Evolutionary conservation across 768 basidiomycete species (phyloP).

Genomic region (Psilocybe azurescens): DNA sequence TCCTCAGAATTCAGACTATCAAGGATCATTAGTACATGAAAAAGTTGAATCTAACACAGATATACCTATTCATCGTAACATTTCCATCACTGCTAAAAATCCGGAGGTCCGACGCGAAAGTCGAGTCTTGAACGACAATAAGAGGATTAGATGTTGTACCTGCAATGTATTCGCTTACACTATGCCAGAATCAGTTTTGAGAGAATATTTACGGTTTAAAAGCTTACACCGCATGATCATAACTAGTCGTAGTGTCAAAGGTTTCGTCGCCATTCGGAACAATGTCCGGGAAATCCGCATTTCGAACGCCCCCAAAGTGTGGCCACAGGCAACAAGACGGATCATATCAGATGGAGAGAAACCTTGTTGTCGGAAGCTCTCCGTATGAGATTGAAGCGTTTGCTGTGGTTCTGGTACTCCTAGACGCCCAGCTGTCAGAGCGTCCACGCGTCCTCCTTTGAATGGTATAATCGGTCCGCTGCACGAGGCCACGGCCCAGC

Average conservation of each 20-base stretch:
- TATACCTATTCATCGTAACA: slow-evolving; percentile 44
- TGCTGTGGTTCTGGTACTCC: slow-evolving; percentile 49
- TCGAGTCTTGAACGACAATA: slow-evolving; percentile 37
- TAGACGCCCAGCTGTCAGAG: slow-evolving; percentile 37
- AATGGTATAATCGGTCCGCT: slow-evolving; percentile 49
- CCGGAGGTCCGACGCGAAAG: slow-evolving; percentile 43
- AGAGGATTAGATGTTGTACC: slow-evolving; percentile 44
- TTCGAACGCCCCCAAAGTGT: slow-evolving; percentile 51
- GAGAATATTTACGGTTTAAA: not conserved
- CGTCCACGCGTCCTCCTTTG: slow-evolving; percentile 48
- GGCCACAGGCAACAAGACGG: slow-evolving; percentile 49
- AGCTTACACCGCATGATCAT: slow-evolving; percentile 43
- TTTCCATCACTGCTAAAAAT: slow-evolving; percentile 46
- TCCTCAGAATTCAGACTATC: slow-evolving; percentile 31
- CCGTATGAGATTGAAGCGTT: slow-evolving; percentile 37
- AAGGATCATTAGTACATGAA: slow-evolving; percentile 3
- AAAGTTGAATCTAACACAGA: not conserved
- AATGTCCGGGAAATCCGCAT: slow-evolving; percentile 42
- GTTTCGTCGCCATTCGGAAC: slow-evolving; percentile 32
- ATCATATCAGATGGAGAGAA: slow-evolving; percentile 51
- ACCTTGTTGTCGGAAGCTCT: slow-evolving; percentile 42
- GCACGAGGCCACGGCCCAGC: slow-evolving; percentile 44
- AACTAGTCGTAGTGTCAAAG: slow-evolving; percentile 40
- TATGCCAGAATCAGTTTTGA: slow-evolving; percentile 18
- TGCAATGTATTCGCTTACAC: slow-evolving; percentile 45